phyloP scores from a whole-genome alignment of 73 alveolate genomes.

The Paraurostyla sp. region DNA sequence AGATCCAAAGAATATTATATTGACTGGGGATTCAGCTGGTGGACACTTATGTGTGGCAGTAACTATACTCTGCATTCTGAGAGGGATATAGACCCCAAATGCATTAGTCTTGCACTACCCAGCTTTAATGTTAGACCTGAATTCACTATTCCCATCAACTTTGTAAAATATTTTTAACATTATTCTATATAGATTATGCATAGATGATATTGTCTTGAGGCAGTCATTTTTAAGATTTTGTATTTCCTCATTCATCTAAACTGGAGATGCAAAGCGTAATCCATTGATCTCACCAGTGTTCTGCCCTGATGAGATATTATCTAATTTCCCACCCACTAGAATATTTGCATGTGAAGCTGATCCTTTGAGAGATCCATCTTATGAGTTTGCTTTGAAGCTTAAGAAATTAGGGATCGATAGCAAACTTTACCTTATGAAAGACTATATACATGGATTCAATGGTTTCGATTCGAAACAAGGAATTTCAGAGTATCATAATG shows the following conservation, averaged over 20 bases:
- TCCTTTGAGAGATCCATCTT: slow-evolving; percentile 53
- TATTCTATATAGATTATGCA: too few species aligned
- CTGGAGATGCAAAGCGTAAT: not conserved
- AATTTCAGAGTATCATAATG: not conserved
- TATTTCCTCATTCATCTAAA: not conserved
- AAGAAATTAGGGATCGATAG: not conserved
- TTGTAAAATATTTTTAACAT: too few species aligned
- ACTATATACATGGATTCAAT: slow-evolving; percentile 47
- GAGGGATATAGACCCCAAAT: slow-evolving; percentile 89
- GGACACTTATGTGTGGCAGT: slow-evolving; percentile 94
- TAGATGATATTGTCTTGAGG: not conserved
- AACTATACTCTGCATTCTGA: slow-evolving; percentile 76
- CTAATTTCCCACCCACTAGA: slow-evolving; percentile 26
- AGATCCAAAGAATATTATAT: slow-evolving; percentile 79
- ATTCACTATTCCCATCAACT: not conserved
- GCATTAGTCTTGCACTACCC: slow-evolving; percentile 66
- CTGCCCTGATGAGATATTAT: slow-evolving; percentile 3
- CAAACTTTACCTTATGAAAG: not conserved
- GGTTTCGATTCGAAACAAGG: slow-evolving; percentile 13
- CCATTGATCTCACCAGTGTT: slow-evolving; percentile 1
- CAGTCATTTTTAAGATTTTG: not conserved
- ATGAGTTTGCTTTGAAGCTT: not conserved
- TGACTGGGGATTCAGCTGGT: slow-evolving; percentile 98
- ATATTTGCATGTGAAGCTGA: slow-evolving; percentile 20
- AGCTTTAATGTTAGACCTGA: not conserved